Conservation (phyloP, 305 asterid genomes). For the Fraxinus angustifolia region DNA sequence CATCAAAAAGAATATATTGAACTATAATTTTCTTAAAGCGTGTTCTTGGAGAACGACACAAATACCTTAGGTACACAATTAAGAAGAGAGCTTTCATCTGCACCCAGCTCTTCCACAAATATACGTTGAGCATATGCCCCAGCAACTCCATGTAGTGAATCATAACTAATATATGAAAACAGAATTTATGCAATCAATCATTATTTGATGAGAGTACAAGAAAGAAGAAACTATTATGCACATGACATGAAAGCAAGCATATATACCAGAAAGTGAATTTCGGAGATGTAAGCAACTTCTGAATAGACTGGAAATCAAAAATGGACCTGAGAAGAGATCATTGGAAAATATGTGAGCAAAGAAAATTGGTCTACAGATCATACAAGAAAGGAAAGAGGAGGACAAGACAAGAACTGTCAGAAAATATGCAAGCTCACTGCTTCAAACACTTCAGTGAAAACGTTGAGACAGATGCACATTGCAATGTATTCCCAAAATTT, state of each 20-base stretch:
- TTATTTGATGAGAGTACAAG: conserved; percentile 11
- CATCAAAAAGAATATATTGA: conserved; percentile 15
- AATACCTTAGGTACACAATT: conserved; percentile 94
- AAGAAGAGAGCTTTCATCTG: conserved; percentile 76
- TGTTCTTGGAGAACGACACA: background rate
- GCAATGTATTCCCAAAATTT: background rate
- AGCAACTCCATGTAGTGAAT: conserved; percentile 97
- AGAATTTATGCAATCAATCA: conserved; percentile 17
- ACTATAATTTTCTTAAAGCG: background rate
- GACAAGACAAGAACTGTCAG: background rate
- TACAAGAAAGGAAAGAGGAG: background rate
- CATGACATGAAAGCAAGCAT: conserved; percentile 14
- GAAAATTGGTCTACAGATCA: background rate
- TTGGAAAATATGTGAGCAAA: conserved; percentile 20
- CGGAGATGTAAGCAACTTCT: conserved; percentile 61
- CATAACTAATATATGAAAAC: conserved; percentile 53
- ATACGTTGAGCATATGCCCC: conserved; percentile 92
- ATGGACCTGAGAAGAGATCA: conserved; percentile 52
- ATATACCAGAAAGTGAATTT: conserved; percentile 67
- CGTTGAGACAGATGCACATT: background rate
- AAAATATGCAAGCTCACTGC: background rate
- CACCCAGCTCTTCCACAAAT: conserved; percentile 93
- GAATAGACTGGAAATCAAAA: conserved; percentile 65
- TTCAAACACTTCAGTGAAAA: background rate
- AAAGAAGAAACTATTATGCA: conserved; percentile 6